phyloP scores from a whole-genome alignment of 2,329 filamentous ascomycete genomes.

The Paecilomyces formosus region DNA sequence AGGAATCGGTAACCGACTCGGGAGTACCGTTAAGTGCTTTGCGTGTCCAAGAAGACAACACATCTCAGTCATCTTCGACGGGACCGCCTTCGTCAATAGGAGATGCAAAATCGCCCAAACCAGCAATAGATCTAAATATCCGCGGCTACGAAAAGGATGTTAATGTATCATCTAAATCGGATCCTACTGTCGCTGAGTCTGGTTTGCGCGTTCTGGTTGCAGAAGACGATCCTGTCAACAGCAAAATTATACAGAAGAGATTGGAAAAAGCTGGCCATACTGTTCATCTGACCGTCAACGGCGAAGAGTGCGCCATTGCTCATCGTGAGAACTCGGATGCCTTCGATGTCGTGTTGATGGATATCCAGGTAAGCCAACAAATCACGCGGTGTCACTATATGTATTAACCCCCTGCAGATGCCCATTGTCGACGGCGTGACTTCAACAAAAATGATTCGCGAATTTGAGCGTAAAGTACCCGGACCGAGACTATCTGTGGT shows the following conservation, averaged over 20 bases:
- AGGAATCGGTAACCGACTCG: conserved; percentile 24
- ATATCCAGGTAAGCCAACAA: conserved; percentile 67
- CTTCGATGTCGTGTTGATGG: conserved; percentile 82
- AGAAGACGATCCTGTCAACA: conserved; percentile 84
- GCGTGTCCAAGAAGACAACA: conserved; percentile 17
- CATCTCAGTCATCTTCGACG: conserved; percentile 6
- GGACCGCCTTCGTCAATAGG: background rate
- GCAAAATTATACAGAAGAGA: conserved; percentile 70
- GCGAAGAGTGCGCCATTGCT: conserved; percentile 70
- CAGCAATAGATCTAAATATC: background rate
- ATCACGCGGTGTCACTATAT: too few relatives aligned
- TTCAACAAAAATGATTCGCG: conserved; percentile 76
- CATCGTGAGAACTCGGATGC: conserved; percentile 56
- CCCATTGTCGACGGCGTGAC: conserved; percentile 79
- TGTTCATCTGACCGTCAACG: conserved; percentile 68
- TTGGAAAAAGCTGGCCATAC: conserved; percentile 68
- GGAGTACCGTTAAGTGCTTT: conserved; percentile 24
- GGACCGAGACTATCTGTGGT: conserved; percentile 50
- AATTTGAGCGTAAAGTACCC: conserved; percentile 54
- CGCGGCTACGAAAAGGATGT: background rate
- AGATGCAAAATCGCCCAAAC: background rate
- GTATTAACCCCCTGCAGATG: too few relatives aligned
- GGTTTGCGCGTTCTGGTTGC: conserved; percentile 60
- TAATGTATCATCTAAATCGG: background rate
- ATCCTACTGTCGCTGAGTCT: background rate